A percentile compares a stretch with the other conserved stretches of the same genome.
Evolutionary conservation across 2,329 filamentous ascomycete genomes (phyloP).

Genomic region (Paraconiothyrium brasiliense): DNA sequence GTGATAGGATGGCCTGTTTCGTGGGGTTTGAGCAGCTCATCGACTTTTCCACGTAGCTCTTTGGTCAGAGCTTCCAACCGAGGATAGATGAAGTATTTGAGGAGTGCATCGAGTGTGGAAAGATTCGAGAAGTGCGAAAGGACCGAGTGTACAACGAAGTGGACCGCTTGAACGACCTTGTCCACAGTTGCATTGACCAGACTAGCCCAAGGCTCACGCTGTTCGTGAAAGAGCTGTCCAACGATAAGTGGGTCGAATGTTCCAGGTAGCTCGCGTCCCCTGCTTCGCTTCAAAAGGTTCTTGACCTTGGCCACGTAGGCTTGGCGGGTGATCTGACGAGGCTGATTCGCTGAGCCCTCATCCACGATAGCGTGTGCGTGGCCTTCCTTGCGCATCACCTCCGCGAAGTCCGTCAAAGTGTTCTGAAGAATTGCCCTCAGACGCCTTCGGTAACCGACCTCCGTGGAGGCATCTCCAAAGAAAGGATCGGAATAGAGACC

Average conservation of each 20-base stretch:
- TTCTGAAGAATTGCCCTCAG: slow-evolving; percentile 36
- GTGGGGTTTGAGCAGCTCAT: slow-evolving; percentile 28
- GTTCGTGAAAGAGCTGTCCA: slow-evolving; percentile 31
- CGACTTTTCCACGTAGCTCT: slow-evolving; percentile 21
- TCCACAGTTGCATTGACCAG: slow-evolving; percentile 16
- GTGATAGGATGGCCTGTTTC: slow-evolving; percentile 38
- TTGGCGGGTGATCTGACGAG: slow-evolving; percentile 25
- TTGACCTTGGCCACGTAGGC: slow-evolving; percentile 34
- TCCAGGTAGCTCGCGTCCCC: slow-evolving; percentile 33
- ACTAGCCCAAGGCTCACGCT: slow-evolving; percentile 28
- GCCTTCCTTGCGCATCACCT: slow-evolving; percentile 26
- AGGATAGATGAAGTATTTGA: slow-evolving; percentile 13
- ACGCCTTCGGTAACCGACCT: slow-evolving; percentile 29
- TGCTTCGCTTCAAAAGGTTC: slow-evolving; percentile 27
- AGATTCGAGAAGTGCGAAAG: slow-evolving; percentile 21
- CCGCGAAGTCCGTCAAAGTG: slow-evolving; percentile 26
- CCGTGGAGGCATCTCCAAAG: slow-evolving; percentile 50
- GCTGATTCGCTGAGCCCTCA: background rate
- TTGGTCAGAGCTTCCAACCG: slow-evolving; percentile 16
- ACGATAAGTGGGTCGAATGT: slow-evolving; percentile 35
- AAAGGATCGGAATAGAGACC: slow-evolving; percentile 58
- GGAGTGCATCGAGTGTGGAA: slow-evolving; percentile 13
- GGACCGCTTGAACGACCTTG: slow-evolving; percentile 16
- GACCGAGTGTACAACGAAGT: slow-evolving; percentile 1
- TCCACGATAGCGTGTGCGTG: slow-evolving; percentile 29